Base-by-base conservation (phyloP, 495 filamentous ascomycete species). In the Penicillium bovifimosum region DNA sequence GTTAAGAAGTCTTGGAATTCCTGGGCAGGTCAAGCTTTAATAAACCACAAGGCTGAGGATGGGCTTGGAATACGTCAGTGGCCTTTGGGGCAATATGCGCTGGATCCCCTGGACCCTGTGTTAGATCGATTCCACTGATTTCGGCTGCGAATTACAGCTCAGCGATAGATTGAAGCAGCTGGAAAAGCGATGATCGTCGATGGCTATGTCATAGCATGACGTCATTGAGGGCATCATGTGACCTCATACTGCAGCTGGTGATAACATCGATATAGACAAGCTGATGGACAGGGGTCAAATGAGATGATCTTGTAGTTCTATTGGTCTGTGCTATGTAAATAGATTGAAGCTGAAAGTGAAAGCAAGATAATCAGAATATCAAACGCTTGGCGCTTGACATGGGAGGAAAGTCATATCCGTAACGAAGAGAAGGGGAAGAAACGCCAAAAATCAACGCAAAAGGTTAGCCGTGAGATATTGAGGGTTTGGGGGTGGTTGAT, bases 191-290 rank as follows among this genome's bases (percentile, higher is more conserved):
- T 32, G 36, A 49, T 54, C 40, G 41, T 44, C 44, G 34, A 26
- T 34, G 46, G 34, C 34, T 48, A 48, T 48, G 46, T 48, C 46
- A 48, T 48, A 28, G 14, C 6, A 6, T 48, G 46, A 48, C 46
- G 34, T 48, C 46, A 48, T n/a, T 6, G 0, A 47, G 13, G 31
- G 9, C 16, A n/a, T 40, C 46, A 48, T 45, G 42, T 45, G 42
- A 45, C 42, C 29, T 33, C 28, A 33, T 45, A 45, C 29, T 32
- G 11, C 41, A 27, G 11, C 13, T 16, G 11, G 14, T 9, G 8
- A 17, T 6, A 40, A 20, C 26, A 43, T 5, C 24, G 16, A 27
- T 1, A 27, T 3, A n/a, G n/a, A n/a, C n/a, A n/a, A n/a, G n/a
- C n/a, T n/a, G n/a, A n/a, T n/a, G n/a, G n/a, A n/a, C n/a, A n/a